Percentiles rank a stretch among this genome's conserved stretches.
phyloP scores from a whole-genome alignment of 2,329 filamentous ascomycete species.

The Cytospora mali region DNA sequence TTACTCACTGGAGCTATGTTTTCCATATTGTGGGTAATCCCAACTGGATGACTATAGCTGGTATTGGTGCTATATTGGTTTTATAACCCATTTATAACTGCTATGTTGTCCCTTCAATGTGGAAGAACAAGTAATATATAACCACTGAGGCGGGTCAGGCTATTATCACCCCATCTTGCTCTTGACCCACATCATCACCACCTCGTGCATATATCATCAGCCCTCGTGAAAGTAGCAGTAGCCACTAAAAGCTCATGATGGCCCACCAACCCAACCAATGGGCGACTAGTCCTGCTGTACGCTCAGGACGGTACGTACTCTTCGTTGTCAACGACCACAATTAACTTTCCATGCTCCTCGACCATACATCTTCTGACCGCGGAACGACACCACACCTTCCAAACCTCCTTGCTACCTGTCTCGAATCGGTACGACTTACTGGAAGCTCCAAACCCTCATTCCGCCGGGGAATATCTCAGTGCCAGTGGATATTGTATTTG shows the following conservation, averaged over 20 bases:
- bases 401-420: not conserved
- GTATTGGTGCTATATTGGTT: not conserved
- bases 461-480: not conserved
- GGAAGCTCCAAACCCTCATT: not conserved
- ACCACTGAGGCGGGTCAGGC: not conserved
- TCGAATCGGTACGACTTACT: not conserved
- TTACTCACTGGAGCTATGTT: not conserved
- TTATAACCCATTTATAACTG: too few species aligned
- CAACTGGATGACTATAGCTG: not conserved
- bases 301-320: not conserved
- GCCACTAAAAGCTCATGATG: not conserved
- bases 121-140: not conserved
- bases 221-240: not conserved
- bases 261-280: not conserved
- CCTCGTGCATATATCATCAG: not conserved
- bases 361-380: not conserved
- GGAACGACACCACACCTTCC: not conserved
- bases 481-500: conserved; percentile 3
- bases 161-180: not conserved
- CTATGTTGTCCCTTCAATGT: too few species aligned
- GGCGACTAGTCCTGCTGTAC: not conserved
- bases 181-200: not conserved
- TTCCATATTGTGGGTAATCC: not conserved
- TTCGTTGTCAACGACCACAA: not conserved
- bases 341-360: not conserved